phyloP scores from a whole-genome alignment of 2,329 filamentous ascomycete species.

The Penicillium janthinellum region DNA sequence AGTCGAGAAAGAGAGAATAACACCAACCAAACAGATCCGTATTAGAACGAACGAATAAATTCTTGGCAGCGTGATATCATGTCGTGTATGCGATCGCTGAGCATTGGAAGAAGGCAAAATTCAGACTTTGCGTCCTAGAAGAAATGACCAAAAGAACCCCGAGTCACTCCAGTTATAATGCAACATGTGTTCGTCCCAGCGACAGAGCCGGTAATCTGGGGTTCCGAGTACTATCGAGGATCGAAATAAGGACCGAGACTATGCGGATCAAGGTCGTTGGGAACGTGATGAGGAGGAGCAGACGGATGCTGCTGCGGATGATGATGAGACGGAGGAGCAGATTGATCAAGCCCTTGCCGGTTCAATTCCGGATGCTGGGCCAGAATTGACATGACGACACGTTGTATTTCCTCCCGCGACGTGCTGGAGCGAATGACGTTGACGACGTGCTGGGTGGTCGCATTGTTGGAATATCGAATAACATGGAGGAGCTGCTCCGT shows the following conservation, averaged over 20 bases:
- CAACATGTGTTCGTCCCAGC: constrained; percentile 6
- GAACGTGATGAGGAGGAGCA: not conserved
- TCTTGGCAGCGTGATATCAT: constrained; percentile 4
- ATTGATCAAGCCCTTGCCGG: not conserved
- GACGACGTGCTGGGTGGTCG: constrained; percentile 28
- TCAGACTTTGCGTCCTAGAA: not conserved
- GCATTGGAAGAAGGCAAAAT: not conserved
- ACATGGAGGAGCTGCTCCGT: constrained; percentile 31
- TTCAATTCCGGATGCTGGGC: not conserved
- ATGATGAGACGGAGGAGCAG: not conserved
- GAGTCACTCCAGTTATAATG: constrained; percentile 19
- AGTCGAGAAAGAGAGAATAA: not conserved
- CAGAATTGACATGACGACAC: constrained; percentile 7
- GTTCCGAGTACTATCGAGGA: constrained; percentile 2
- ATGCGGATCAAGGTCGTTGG: constrained; percentile 3
- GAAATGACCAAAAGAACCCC: not conserved
- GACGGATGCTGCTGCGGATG: not conserved
- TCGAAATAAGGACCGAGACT: constrained; percentile 13
- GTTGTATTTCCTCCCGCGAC: constrained; percentile 18
- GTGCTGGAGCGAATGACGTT: constrained; percentile 31
- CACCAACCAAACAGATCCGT: not conserved
- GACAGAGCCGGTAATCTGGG: not conserved
- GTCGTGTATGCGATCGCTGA: constrained; percentile 10
- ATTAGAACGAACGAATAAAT: not conserved
- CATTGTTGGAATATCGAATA: constrained; percentile 27